A percentile compares a stretch with the other conserved stretches of the same genome.
Conservation (phyloP, 768 basidiomycete species). For the Suillus discolor region DNA sequence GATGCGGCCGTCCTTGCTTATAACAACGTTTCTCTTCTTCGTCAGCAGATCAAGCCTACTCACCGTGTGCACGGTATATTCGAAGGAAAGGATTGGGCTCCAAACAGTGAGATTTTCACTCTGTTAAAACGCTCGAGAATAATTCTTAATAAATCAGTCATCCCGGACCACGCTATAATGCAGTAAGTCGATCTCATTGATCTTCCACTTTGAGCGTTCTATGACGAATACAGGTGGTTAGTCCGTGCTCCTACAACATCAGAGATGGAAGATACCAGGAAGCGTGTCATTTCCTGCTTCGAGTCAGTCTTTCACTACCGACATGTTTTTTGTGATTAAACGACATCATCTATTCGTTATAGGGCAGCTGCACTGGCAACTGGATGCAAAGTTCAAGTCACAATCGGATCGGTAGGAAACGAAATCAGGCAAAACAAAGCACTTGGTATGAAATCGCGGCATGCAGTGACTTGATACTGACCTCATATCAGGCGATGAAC, state of each 20-base stretch:
- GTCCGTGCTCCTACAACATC: conserved; percentile 65
- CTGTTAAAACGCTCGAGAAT: neutral
- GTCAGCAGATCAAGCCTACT: conserved; percentile 75
- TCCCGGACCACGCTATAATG: conserved; percentile 76
- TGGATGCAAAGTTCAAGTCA: conserved; percentile 52
- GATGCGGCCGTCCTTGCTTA: conserved; percentile 82
- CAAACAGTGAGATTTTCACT: conserved; percentile 51
- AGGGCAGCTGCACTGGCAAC: conserved; percentile 67
- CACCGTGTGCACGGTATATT: conserved; percentile 78
- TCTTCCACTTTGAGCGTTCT: neutral
- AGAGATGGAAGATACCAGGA: conserved; percentile 54
- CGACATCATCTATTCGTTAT: neutral
- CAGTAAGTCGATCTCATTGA: conserved; percentile 40
- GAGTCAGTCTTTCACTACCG: conserved; percentile 43
- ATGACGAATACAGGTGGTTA: conserved; percentile 48
- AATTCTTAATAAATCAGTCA: conserved; percentile 48
- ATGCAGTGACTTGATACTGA: neutral
- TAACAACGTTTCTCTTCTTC: conserved; percentile 71
- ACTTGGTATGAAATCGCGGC: conserved; percentile 41
- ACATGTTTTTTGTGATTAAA: neutral
- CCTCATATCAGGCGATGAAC: conserved; percentile 51
- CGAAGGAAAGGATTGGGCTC: conserved; percentile 69
- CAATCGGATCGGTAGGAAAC: conserved; percentile 32
- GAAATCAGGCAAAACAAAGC: conserved; percentile 67
- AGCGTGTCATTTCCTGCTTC: conserved; percentile 67